A percentile compares a stretch with the other conserved stretches of the same genome.
phyloP scores from a whole-genome alignment of 345 rosid genomes.

The Clarkia xantiana region DNA sequence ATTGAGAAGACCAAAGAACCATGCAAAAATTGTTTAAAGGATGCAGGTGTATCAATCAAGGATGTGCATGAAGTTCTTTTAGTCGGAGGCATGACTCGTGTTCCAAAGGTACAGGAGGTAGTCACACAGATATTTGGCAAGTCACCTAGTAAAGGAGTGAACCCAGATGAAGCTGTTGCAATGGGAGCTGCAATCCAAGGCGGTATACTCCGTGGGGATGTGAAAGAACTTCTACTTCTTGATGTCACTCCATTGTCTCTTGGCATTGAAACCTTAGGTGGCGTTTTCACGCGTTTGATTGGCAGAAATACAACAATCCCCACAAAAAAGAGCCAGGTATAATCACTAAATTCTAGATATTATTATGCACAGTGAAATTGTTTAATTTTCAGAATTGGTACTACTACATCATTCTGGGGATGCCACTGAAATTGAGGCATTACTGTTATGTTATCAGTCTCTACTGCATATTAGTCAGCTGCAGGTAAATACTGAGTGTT shows the following conservation, averaged over 20 bases:
- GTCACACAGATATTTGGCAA: conserved; percentile 24
- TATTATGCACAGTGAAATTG: too few species aligned
- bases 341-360: too few species aligned
- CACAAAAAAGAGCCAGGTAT: conserved; percentile 26
- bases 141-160: conserved; percentile 22
- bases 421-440: too few species aligned
- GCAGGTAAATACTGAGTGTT: too few species aligned
- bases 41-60: conserved; percentile 16
- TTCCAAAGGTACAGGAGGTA: conserved; percentile 27
- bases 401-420: too few species aligned
- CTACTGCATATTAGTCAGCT: too few species aligned
- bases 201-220: conserved; percentile 24
- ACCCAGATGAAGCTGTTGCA: conserved; percentile 29
- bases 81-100: conserved; percentile 32
- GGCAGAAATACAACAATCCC: conserved; percentile 31
- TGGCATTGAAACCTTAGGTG: conserved; percentile 30
- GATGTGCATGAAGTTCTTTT: conserved; percentile 25
- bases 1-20: conserved; percentile 20
- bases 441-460: too few species aligned
- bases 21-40: conserved; percentile 27
- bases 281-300: conserved; percentile 23
- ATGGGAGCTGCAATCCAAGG: conserved; percentile 27
- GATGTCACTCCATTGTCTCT: conserved; percentile 32
- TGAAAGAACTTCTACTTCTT: conserved; percentile 23
- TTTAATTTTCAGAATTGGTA: too few species aligned